Base-by-base conservation (phyloP, 345 rosid species). In the Linum lewisii region DNA sequence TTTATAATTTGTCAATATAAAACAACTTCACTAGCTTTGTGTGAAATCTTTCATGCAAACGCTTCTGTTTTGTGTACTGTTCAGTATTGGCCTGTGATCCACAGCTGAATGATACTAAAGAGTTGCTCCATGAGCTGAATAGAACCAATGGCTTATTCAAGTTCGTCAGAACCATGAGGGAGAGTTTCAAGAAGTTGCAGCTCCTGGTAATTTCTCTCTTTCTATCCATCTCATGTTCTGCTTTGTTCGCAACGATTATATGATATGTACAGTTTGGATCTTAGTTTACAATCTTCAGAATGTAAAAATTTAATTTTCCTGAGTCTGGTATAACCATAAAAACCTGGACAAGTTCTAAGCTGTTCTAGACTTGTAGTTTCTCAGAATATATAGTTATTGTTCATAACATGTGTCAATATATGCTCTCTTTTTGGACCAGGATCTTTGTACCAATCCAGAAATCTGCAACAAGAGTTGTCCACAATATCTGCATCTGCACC, bases 1-100 rank as follows among this genome's bases (percentile, higher is more conserved):
- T 21, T 26, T 45, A 18, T 36, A n/a, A 38, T 20, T 16, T 36
- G 55, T 58, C 56, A 53, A 42, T 63, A 3, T 29, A 29, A 29
- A 26, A 26, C 2, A 26, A 26, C 5, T 29, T 29, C 34, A 37
- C 7, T 57, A 58, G 21, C 24, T 37, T 42, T 32, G 45, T 19
- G 5, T 29, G 34, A 29, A 54, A 38, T 26, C 63, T 18, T 52
- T 60, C 57, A 57, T 63, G 58, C 24, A 59, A 51, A 32, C 21
- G 63, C 62, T 23, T 21, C 36, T 51, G 60, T 55, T 54, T 53
- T 21, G 51, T 47, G 54, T 68, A 63, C 49, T 66, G 59, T 67
- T 71, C 77, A 93, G 99, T 93, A 69, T 69, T 89, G 83, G 84
- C 77, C 54, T 89, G 99, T 68, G 77, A 83, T 63, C 90, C 85